Conservation (phyloP, 306 rosid species). For the Prunus armeniaca region DNA sequence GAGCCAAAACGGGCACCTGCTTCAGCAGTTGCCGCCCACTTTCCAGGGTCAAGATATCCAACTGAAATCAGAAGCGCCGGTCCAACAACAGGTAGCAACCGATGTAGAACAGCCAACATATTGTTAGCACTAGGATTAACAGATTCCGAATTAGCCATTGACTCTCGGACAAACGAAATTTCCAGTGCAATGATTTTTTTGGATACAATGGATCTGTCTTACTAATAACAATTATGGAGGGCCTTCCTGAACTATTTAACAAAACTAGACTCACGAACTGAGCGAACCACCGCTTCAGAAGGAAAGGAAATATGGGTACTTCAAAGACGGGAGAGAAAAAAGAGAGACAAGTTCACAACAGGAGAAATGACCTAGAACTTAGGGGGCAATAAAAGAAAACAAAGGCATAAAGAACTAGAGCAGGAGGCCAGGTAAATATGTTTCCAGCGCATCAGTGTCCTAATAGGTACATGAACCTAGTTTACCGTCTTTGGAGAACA, state of each 20-base stretch:
- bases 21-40: conserved; percentile 85
- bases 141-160: conserved; percentile 53
- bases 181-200: conserved; percentile 14
- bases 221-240: background rate
- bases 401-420: background rate
- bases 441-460: conserved; percentile 32
- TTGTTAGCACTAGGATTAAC: conserved; percentile 29
- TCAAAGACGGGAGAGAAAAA: background rate
- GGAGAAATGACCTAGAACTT: background rate
- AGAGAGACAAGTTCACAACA: background rate
- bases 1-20: conserved; percentile 87
- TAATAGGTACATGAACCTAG: conserved; percentile 1
- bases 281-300: background rate
- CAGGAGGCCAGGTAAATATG: background rate
- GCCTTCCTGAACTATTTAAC: conserved; percentile 1
- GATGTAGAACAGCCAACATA: conserved; percentile 34
- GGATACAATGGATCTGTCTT: background rate
- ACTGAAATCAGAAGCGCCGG: conserved; percentile 73
- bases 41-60: conserved; percentile 96
- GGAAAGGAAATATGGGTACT: conserved; percentile 5
- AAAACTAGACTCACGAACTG: conserved; percentile 5
- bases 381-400: background rate
- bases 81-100: conserved; percentile 55
- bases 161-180: conserved; percentile 25
- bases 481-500: conserved; percentile 9